Evolutionary conservation across 2,329 filamentous ascomycete genomes (phyloP).

Genomic region (Reticulascus tulasneorum): DNA sequence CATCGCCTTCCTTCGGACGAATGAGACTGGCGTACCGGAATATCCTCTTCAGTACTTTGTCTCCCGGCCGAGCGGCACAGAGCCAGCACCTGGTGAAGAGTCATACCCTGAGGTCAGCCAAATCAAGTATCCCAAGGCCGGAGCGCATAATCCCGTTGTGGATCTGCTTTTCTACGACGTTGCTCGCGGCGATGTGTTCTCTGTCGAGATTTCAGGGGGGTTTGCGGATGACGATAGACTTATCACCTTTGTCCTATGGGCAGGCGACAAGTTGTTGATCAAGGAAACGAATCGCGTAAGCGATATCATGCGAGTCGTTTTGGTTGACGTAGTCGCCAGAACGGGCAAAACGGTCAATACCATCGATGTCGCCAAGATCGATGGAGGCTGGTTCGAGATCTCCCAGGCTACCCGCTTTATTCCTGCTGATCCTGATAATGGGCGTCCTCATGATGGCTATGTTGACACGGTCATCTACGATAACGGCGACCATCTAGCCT

Average conservation of each 20-base stretch:
- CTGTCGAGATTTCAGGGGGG: constrained; percentile 70
- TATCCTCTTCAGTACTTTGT: constrained; percentile 94
- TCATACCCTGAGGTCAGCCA: constrained; percentile 84
- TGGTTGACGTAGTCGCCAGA: constrained; percentile 73
- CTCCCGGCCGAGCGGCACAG: constrained; percentile 73
- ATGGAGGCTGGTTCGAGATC: constrained; percentile 97
- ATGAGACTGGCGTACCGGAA: constrained; percentile 85
- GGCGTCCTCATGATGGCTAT: constrained; percentile 80
- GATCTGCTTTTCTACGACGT: constrained; percentile 87
- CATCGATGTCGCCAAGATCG: constrained; percentile 75
- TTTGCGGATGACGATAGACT: constrained; percentile 80
- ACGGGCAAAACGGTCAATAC: constrained; percentile 75
- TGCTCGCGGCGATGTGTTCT: constrained; percentile 70
- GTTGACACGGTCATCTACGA: constrained; percentile 86
- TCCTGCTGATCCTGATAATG: constrained; percentile 74
- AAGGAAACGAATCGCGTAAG: constrained; percentile 94
- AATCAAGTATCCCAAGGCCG: constrained; percentile 97
- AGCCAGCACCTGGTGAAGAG: constrained; percentile 68
- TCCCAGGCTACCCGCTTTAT: constrained; percentile 82
- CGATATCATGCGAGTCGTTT: constrained; percentile 80
- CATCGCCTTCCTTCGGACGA: constrained; percentile 77
- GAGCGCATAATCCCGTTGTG: constrained; percentile 87
- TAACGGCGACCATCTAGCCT: constrained; percentile 85
- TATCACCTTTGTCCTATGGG: constrained; percentile 92
- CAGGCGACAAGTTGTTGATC: constrained; percentile 76